phyloP scores from a whole-genome alignment of 2,329 filamentous ascomycete species.

The Phaeosphaeriaceae sp. region DNA sequence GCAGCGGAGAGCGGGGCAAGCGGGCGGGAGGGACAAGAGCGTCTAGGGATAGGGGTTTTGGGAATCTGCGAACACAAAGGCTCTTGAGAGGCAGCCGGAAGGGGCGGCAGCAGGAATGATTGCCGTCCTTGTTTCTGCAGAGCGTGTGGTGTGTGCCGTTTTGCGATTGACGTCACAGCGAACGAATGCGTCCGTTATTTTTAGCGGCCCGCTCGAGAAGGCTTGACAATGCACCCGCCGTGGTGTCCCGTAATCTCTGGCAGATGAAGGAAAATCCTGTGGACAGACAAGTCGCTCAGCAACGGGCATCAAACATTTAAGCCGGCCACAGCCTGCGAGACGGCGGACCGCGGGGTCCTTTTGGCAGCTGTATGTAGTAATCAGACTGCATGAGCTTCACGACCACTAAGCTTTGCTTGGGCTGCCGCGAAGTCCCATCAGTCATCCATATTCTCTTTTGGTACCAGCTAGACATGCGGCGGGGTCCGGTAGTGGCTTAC shows the following conservation, averaged over 20 bases:
- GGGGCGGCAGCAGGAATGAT: neutral
- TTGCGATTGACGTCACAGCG: slow-evolving; percentile 1
- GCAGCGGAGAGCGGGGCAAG: slow-evolving; percentile 29
- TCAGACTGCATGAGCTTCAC: neutral
- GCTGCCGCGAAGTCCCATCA: neutral
- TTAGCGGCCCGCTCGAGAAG: neutral
- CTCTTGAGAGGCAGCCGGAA: neutral
- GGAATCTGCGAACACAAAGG: neutral
- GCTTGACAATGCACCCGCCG: neutral
- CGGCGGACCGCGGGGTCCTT: neutral
- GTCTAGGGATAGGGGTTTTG: neutral
- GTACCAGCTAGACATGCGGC: neutral
- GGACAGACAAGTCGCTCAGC: neutral
- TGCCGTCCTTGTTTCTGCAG: neutral
- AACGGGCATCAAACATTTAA: neutral
- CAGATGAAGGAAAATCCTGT: neutral
- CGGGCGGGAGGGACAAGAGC: slow-evolving; percentile 18
- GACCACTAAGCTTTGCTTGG: neutral
- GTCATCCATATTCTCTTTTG: neutral
- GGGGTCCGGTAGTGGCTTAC: neutral
- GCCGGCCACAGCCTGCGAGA: neutral
- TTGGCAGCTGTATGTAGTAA: neutral
- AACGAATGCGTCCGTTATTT: neutral
- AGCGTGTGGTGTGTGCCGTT: neutral
- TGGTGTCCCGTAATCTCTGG: neutral